Base-by-base conservation (phyloP, 2,329 filamentous ascomycete genomes). In the Epichloe scottii region DNA sequence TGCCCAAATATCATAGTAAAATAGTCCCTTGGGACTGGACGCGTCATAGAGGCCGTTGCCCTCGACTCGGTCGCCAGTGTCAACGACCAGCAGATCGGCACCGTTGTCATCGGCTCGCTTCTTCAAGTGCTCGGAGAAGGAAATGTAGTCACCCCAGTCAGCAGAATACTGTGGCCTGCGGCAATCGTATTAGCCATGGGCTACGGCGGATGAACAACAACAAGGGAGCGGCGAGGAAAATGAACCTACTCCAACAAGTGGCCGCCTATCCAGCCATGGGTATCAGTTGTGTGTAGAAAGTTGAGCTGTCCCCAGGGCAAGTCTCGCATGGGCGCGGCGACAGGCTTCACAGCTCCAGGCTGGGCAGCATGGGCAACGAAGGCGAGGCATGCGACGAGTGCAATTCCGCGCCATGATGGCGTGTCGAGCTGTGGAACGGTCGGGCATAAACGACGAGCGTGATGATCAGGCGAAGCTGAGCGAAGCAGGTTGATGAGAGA, bases 121-220 rank as follows among this genome's bases (percentile, higher is more conserved):
- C 51, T 81, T 85, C 75, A 98, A 81, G 63, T 91, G 89, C 37
- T 84, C 75, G 35, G 89, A 81, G 63, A 98, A 96, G 6, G 91
- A 96, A 60, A 97, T 78, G 68, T 97, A 98, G 69, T 98, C 93
- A 53, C 93, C 93, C 89, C 93, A 97, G 67, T 98, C 93, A 45
- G 89, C 91, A 6, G 88, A 90, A 68, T 94, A 98, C 54, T 93
- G 91, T 3, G 89, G 77, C 70, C 85, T 89, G 55, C 41, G 14
- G 15, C 8, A 23, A 49, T 45, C 15, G 11, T 15, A 51, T 34
- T 15, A 41, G 49, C 42, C 26, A 21, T 17, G 34, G 12, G 49
- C 15, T 23, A n/a, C 3, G 15, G 26, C 5, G 6, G 6, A 14
- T 5, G 15, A 15, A n/a, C 5, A n/a, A 14, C 33, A n/a, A n/a